phyloP scores from a whole-genome alignment of 345 rosid species.

The Stellera chamaejasme region DNA sequence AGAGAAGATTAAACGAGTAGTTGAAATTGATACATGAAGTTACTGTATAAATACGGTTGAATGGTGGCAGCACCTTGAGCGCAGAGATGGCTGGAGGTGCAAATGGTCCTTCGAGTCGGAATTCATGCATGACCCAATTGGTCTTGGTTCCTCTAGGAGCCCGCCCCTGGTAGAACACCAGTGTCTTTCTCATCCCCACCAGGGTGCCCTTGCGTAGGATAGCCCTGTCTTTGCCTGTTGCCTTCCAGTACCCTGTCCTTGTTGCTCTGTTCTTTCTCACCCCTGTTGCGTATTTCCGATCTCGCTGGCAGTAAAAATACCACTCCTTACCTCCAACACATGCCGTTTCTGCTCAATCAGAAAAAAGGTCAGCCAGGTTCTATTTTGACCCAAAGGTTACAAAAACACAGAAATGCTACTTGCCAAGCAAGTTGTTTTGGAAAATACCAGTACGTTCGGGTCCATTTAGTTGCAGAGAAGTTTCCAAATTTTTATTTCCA shows the following conservation, averaged over 20 bases:
- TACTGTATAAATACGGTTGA: constrained; percentile 1
- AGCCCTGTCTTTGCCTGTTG: constrained; percentile 76
- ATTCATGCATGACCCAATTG: constrained; percentile 96
- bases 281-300: constrained; percentile 90
- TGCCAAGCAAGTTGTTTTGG: too few species aligned
- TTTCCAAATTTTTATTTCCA: too few species aligned
- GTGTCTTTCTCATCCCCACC: constrained; percentile 90
- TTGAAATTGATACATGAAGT: background rate
- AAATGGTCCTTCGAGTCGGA: constrained; percentile 53
- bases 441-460: too few species aligned
- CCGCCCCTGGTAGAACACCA: constrained; percentile 89
- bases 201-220: constrained; percentile 41
- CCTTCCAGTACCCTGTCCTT: constrained; percentile 85
- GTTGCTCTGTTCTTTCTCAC: constrained; percentile 86
- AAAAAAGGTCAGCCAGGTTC: too few species aligned
- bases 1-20: background rate
- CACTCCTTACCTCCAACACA: constrained; percentile 81
- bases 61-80: constrained; percentile 27
- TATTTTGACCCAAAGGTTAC: too few species aligned
- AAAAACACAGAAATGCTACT: too few species aligned
- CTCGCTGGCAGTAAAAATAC: constrained; percentile 86
- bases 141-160: constrained; percentile 84
- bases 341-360: constrained; percentile 37
- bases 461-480: too few species aligned
- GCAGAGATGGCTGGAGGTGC: constrained; percentile 25